These are phyloP conservation scores for Dryadomyces quercivorus DNA, from an alignment of 2,329 filamentous ascomycete species.

Conservation along the genomic window DNA sequence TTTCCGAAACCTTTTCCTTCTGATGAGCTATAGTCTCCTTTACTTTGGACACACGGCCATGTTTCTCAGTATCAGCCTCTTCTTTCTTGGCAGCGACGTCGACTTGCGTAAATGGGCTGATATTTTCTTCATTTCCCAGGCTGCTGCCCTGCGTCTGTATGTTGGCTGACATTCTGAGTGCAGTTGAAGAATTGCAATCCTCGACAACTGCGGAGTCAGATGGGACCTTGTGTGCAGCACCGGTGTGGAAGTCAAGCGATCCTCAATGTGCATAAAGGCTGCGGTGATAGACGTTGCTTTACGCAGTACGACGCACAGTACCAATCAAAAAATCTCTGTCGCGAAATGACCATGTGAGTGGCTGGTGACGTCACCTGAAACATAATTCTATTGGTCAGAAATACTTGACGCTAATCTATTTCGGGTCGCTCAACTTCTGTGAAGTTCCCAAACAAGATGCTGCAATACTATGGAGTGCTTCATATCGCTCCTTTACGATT, in stretches of 20 bases:
- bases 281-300: not conserved
- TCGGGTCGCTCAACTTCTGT: too few species aligned
- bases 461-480: too few species aligned
- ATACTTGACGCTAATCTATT: too few species aligned
- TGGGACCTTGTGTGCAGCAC: not conserved
- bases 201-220: not conserved
- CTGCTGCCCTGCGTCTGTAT: not conserved
- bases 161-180: not conserved
- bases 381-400: not conserved
- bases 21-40: not conserved
- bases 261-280: not conserved
- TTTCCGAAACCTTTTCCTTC: constrained; percentile 4
- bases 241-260: not conserved
- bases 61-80: not conserved
- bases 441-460: too few species aligned
- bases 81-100: not conserved
- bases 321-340: not conserved
- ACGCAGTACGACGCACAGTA: not conserved
- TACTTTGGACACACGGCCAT: not conserved
- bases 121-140: not conserved
- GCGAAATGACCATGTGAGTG: not conserved
- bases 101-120: not conserved
- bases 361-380: not conserved
- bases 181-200: not conserved
- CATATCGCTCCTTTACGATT: too few species aligned